Percentiles rank a stretch among this genome's conserved stretches.
phyloP scores from a whole-genome alignment of 2,329 filamentous ascomycete species.

The Didymella keratinophila region DNA sequence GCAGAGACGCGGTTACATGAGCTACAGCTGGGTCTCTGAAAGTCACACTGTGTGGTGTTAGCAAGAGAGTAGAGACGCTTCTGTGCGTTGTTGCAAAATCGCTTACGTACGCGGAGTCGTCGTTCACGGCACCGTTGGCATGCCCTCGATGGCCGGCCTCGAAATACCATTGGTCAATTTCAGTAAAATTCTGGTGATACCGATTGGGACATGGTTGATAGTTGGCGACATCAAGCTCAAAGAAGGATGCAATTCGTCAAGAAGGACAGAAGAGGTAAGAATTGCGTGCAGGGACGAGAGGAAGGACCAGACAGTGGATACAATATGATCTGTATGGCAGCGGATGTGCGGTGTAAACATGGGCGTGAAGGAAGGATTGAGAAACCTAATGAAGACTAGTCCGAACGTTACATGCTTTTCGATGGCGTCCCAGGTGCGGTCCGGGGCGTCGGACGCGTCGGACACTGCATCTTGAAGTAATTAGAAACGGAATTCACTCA shows the following conservation, averaged over 20 bases:
- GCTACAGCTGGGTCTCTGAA: constrained; percentile 30
- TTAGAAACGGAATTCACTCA: constrained; percentile 1
- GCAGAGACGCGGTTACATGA: constrained; percentile 31
- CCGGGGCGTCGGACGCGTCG: constrained; percentile 3
- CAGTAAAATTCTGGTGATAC: background rate
- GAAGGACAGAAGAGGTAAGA: background rate
- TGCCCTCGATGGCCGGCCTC: constrained; percentile 32
- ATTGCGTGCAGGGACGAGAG: background rate
- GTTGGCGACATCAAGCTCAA: constrained; percentile 6
- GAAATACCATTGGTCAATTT: constrained; percentile 20
- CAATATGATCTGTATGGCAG: background rate
- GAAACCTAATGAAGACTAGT: constrained; percentile 2
- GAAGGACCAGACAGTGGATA: background rate
- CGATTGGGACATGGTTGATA: background rate
- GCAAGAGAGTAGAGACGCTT: background rate
- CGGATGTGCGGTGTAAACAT: background rate
- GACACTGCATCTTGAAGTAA: constrained; percentile 4
- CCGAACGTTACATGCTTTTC: constrained; percentile 5
- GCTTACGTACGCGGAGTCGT: constrained; percentile 25
- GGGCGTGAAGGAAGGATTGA: background rate
- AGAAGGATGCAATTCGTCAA: background rate
- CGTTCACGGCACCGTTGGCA: constrained; percentile 32
- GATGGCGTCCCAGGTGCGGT: background rate
- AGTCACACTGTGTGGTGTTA: constrained; percentile 33
- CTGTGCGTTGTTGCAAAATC: background rate